Conservation (phyloP, 768 basidiomycete genomes). For the Lactarius tabidus region DNA sequence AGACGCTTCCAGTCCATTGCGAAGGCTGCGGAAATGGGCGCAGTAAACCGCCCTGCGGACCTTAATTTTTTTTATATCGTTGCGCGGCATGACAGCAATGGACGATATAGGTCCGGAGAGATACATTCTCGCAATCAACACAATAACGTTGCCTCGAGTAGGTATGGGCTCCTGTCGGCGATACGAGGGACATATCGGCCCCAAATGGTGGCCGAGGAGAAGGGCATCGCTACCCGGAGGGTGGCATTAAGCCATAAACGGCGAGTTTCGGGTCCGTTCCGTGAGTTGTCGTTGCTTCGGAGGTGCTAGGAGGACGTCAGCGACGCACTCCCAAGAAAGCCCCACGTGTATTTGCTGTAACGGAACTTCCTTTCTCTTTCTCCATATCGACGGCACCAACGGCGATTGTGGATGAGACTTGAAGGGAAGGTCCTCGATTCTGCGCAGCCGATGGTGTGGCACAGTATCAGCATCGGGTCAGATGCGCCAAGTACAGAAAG, state of each 20-base stretch:
- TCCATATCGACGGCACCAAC: neutral
- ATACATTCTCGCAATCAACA: neutral
- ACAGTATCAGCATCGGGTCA: neutral
- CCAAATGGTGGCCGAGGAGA: slow-evolving; percentile 11
- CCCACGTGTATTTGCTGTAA: neutral
- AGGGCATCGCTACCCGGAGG: slow-evolving; percentile 4
- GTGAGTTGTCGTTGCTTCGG: neutral
- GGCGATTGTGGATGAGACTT: neutral
- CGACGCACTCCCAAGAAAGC: neutral
- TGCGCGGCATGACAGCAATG: neutral
- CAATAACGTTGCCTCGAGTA: neutral
- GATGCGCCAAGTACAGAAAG: neutral
- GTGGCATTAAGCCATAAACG: neutral
- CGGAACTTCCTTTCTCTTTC: neutral
- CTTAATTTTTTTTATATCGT: neutral
- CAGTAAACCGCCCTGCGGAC: neutral
- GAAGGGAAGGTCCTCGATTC: neutral
- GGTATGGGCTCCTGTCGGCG: neutral
- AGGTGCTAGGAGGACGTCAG: neutral
- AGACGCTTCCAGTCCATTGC: neutral
- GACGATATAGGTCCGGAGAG: neutral
- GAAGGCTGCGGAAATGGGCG: neutral
- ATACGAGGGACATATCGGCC: neutral
- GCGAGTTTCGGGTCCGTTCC: neutral
- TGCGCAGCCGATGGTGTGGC: neutral